phyloP scores from a whole-genome alignment of 1,284 basidiomycete species.

The Bondarzewia mesenterica region DNA sequence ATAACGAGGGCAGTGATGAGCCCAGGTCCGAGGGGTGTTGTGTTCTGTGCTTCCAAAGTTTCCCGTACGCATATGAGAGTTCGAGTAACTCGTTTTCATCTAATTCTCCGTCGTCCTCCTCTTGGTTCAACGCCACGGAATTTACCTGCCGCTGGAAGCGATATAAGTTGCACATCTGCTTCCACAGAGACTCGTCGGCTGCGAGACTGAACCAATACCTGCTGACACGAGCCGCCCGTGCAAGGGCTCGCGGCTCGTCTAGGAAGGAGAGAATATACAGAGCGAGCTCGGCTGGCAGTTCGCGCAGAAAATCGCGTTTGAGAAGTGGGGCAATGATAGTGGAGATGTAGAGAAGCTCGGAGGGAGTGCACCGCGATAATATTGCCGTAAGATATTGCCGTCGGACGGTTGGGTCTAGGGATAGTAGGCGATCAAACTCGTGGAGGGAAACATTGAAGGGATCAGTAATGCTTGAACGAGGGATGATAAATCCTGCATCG shows the following conservation, averaged over 20 bases:
- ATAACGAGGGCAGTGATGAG: not conserved
- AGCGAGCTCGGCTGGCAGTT: conserved; percentile 80
- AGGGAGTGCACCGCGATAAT: conserved; percentile 56
- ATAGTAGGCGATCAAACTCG: conserved; percentile 20
- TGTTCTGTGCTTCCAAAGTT: not conserved
- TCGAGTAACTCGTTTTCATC: not conserved
- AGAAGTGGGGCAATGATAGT: conserved; percentile 72
- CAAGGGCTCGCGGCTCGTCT: conserved; percentile 74
- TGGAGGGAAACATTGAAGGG: conserved; percentile 15
- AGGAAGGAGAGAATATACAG: conserved; percentile 79
- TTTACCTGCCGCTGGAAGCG: conserved; percentile 32
- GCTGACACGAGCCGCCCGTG: conserved; percentile 68
- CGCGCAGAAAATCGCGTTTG: conserved; percentile 80
- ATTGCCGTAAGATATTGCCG: conserved; percentile 57
- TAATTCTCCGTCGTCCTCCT: not conserved
- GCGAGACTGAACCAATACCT: conserved; percentile 72
- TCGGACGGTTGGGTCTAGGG: conserved; percentile 34
- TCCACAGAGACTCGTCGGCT: conserved; percentile 82
- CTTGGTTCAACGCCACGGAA: not conserved
- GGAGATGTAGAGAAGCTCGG: conserved; percentile 78
- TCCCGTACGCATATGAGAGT: not conserved
- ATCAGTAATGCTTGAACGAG: conserved; percentile 7
- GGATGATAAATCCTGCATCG: conserved; percentile 7
- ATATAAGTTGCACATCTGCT: conserved; percentile 58
- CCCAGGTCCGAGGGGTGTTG: not conserved